Base-by-base conservation (phyloP, 208 protist genomes). In the Acanthamoeba sp. region DNA sequence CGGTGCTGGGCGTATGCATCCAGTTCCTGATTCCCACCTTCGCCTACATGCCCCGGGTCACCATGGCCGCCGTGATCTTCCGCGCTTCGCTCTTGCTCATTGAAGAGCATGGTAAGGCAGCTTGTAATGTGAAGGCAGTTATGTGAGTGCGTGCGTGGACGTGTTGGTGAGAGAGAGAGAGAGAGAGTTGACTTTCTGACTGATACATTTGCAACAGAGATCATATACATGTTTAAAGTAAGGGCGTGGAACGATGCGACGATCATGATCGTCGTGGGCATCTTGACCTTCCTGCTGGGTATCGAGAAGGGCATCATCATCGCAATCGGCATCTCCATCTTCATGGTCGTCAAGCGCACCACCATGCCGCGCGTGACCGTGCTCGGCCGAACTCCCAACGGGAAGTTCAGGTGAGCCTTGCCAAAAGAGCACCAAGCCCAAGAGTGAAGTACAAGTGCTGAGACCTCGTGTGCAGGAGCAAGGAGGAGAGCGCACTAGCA, bases 281-380 rank as follows among this genome's bases (percentile, higher is more conserved):
- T 94, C 20, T 73, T 90, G 27, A 96, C 95, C 0, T 93, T 95
- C 2, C 24, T 59, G 24, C 48, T 96, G 18, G 95, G 95, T 48
- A 93, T 96, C 34, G 59, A 94, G 18, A 64, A 95, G 76, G 95
- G 94, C 57, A 96, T 96, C 40, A 32, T 96, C 10, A 93, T 96
- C 78, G 89, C 73, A 22, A 91, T 95, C 0, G 32, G 71, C 48
- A 50, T 90, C 7, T 96, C 95, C 6, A 32, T 96, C 2, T 38
- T 95, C 18, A 38, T 95, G 38, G 94, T 96, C 9, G 93, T 96
- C 40, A 94, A 94, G 90, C 94, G 91, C 29, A 95, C 94, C 20
- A 45, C 94, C 27, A 45, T 85, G 48, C 95, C 95, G 1, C 80
- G 94, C 27, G 38, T 95, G 0, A 78, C 95, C 18, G 55, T 95